Conservation (phyloP, 2,329 filamentous ascomycete species). For the Neonectria ditissima region DNA sequence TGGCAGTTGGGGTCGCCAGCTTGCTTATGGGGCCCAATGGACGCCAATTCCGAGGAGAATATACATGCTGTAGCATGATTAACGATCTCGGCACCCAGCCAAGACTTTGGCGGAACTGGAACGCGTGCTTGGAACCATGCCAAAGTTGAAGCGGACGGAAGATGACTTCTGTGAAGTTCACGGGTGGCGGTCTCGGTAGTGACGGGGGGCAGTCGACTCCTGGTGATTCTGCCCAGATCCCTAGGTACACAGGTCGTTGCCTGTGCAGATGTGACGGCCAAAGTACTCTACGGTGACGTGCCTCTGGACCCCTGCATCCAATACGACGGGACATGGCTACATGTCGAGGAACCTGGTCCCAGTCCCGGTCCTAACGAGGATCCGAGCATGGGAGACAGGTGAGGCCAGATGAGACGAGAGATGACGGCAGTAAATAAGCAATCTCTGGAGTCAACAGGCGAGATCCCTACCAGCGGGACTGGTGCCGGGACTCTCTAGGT, state of each 20-base stretch:
- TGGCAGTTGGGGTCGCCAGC: conserved; percentile 14
- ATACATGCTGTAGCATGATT: conserved; percentile 9
- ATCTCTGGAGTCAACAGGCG: conserved; percentile 34
- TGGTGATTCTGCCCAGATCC: conserved; percentile 8
- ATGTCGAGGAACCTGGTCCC: conserved; percentile 8
- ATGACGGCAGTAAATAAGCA: conserved; percentile 37
- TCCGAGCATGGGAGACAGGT: conserved; percentile 22
- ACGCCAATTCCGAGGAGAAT: conserved; percentile 30
- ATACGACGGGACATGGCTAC: conserved; percentile 18
- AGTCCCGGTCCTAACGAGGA: conserved; percentile 11
- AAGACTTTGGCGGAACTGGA: conserved; percentile 19
- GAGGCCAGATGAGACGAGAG: conserved; percentile 33
- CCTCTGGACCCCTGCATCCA: conserved; percentile 12
- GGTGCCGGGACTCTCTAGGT: conserved; percentile 25
- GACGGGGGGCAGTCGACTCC: conserved; percentile 17
- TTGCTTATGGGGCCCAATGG: conserved; percentile 21
- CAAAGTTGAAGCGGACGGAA: conserved; percentile 8
- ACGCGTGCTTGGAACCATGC: conserved; percentile 6
- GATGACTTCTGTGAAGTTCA: conserved; percentile 9
- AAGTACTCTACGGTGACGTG: conserved; percentile 21
- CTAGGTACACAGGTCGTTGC: conserved; percentile 2
- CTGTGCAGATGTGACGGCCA: conserved; percentile 9
- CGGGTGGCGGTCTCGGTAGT: conserved; percentile 33
- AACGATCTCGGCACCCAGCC: conserved; percentile 24
- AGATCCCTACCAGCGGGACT: conserved; percentile 34